phyloP scores from a whole-genome alignment of 2,329 filamentous ascomycete species.

The Teratosphaeria zuluensis region DNA sequence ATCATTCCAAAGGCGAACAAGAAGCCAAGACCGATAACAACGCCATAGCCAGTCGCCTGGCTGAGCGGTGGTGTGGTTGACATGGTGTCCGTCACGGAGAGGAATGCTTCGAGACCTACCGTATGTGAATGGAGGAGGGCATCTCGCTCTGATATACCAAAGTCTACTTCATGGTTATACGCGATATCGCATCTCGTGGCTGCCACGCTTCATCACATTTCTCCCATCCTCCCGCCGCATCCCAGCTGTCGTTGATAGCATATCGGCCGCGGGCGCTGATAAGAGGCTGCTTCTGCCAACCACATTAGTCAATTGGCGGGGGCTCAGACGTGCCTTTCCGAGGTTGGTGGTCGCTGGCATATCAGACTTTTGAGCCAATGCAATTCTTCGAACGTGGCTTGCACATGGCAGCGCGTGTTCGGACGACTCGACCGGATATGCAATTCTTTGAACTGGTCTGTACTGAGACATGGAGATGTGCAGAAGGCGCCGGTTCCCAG shows the following conservation, averaged over 20 bases:
- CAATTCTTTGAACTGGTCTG: background rate
- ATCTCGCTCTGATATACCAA: background rate
- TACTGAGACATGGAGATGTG: background rate
- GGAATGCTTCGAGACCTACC: background rate
- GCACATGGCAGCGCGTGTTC: background rate
- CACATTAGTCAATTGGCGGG: background rate
- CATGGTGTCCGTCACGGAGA: background rate
- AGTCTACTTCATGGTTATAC: background rate
- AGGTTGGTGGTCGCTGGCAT: background rate
- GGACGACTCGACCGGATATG: background rate
- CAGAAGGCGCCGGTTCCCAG: background rate
- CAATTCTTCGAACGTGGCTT: background rate
- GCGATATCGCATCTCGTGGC: background rate
- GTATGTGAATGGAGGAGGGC: background rate
- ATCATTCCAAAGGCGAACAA: conserved; percentile 53
- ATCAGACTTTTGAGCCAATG: background rate
- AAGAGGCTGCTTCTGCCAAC: background rate
- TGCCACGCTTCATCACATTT: background rate
- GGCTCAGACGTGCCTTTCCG: background rate
- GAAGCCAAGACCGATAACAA: conserved; percentile 1
- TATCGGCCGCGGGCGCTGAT: background rate
- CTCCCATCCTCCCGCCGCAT: background rate
- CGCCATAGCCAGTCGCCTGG: conserved; percentile 2
- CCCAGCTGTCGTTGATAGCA: background rate
- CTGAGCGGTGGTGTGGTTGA: background rate